Conservation (phyloP, 768 basidiomycete species). For the Strobilomyces confusus region DNA sequence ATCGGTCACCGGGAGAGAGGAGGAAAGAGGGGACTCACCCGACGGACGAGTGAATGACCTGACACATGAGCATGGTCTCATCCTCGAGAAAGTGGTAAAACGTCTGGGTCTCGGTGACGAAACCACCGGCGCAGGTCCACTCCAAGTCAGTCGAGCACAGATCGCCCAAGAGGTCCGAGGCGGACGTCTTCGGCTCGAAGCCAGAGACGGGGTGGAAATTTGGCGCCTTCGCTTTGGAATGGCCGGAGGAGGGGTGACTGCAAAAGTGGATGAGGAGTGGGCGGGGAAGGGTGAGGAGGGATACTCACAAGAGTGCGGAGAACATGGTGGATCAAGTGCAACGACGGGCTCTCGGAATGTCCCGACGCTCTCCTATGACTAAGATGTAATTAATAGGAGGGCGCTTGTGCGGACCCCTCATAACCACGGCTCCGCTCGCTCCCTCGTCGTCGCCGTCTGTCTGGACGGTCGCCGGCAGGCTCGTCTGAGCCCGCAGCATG, state of each 20-base stretch:
- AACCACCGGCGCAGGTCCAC: constrained; percentile 81
- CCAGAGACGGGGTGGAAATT: constrained; percentile 81
- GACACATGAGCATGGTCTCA: constrained; percentile 74
- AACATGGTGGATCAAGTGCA: constrained; percentile 52
- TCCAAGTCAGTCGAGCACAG: constrained; percentile 72
- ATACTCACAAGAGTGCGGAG: constrained; percentile 74
- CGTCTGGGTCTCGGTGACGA: constrained; percentile 85
- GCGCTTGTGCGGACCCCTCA: too few species aligned
- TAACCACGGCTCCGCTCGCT: too few species aligned
- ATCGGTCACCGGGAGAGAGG: constrained; percentile 7
- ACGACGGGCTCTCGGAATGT: constrained; percentile 2
- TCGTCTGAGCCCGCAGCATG: too few species aligned
- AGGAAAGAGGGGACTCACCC: constrained; percentile 55
- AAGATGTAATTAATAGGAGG: too few species aligned
- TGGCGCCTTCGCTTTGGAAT: constrained; percentile 64
- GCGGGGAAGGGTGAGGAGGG: background rate
- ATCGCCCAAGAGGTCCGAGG: constrained; percentile 66
- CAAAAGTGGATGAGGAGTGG: constrained; percentile 9
- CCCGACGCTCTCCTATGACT: background rate
- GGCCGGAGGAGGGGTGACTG: constrained; percentile 54
- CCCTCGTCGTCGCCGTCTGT: too few species aligned
- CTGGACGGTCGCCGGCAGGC: too few species aligned
- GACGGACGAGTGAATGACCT: constrained; percentile 83
- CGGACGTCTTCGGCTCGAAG: constrained; percentile 41
- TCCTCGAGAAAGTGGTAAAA: constrained; percentile 84